Evolutionary conservation across 257 asterid species (phyloP).

Genomic region (Thymus quinquecostatus): DNA sequence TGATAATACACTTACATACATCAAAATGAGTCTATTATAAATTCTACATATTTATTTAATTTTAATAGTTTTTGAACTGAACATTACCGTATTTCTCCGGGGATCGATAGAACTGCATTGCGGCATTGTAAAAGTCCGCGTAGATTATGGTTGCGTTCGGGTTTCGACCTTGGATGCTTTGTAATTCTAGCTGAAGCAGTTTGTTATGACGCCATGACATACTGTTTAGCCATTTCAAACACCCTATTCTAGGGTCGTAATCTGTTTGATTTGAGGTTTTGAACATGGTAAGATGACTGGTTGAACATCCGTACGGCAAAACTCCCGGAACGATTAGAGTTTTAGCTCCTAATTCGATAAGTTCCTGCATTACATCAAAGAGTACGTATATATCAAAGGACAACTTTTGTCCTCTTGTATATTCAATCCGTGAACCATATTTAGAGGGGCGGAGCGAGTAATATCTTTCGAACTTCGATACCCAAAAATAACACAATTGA

Average conservation of each 20-base stretch:
- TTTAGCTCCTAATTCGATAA: slow-evolving; percentile 39
- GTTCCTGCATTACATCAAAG: slow-evolving; percentile 23
- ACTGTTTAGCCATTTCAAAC: slow-evolving; percentile 48
- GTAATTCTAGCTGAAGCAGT: slow-evolving; percentile 12
- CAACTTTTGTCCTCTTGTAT: no score
- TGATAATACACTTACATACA: no score
- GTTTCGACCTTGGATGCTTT: slow-evolving; percentile 21
- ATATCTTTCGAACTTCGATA: no score
- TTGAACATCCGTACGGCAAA: slow-evolving; percentile 38
- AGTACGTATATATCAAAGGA: no score
- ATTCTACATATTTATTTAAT: background rate
- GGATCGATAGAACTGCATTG: slow-evolving; percentile 32
- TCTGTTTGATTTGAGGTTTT: slow-evolving; percentile 26
- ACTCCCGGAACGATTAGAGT: slow-evolving; percentile 58
- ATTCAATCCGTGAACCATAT: no score
- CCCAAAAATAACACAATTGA: no score
- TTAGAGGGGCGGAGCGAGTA: no score
- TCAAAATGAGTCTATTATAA: background rate
- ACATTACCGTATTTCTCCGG: slow-evolving; percentile 27
- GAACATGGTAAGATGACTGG: slow-evolving; percentile 39
- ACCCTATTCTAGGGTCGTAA: slow-evolving; percentile 47
- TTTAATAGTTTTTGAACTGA: no score
- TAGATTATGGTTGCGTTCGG: slow-evolving; percentile 34
- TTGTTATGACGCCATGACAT: slow-evolving; percentile 27
- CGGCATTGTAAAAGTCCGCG: slow-evolving; percentile 53